Base-by-base conservation (phyloP, 2,329 filamentous ascomycete genomes). In the Colletotrichum tropicicola region DNA sequence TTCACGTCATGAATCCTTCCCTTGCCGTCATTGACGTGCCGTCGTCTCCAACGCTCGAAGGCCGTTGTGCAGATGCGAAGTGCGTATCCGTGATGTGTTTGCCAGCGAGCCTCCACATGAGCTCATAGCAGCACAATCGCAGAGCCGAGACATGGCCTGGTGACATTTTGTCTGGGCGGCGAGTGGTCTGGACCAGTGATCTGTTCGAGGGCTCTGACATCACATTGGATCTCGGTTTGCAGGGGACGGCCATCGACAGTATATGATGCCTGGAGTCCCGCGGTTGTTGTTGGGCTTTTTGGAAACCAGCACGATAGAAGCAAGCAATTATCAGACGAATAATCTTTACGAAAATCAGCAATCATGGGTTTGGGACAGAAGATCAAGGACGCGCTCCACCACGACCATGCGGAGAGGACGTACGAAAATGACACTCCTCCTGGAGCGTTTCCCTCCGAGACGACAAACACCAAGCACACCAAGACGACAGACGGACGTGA, bases 281-380 rank as follows among this genome's bases (percentile, higher is more conserved):
- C 57, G 6, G 6, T 13, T 44, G 6, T 8, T 4, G 6, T 3
- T 21, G 4, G 5, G 13, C 2, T 8, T 3, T 6, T 8, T 6
- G 13, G 5, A 12, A 43, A 21, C 19, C 21, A 48, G 12, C 44
- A 60, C 17, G 15, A 13, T 30, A 51, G 8, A 27, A 13, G 47
- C 13, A 45, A 32, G 27, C 27, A 47, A 35, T 35, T 51, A 25
- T 48, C 5, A 43, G 12, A 47, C 9, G 10, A 54, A 35, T 6
- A 45, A 43, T 23, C 17, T 2, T 37, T 9, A 23, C 8, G 54
- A 27, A 13, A 52, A 47, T 30, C 41, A 53, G 32, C 41, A 62
- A 67, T 39, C 47, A 68, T 68, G 67, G 67, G 67, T 56, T 55
- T 68, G 37, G 65, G 30, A 39, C 27, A 64, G n/a, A 68, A 68